These are phyloP conservation scores for Penicillium hordei DNA, from an alignment of 2,329 filamentous ascomycete species.

Conservation along the genomic window DNA sequence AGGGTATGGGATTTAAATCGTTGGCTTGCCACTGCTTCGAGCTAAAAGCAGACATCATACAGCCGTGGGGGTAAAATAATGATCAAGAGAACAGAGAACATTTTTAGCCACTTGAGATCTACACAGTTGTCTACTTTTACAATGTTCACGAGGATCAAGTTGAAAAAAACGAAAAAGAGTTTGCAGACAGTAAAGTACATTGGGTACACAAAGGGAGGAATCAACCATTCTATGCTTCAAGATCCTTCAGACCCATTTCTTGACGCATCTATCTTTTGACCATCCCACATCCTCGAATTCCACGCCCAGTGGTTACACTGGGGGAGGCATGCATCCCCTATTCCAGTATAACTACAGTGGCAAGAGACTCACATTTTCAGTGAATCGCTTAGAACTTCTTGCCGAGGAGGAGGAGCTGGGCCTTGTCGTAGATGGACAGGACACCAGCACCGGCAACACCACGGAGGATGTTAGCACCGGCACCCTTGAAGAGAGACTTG, in stretches of 20 bases:
- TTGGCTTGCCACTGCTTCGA: no score
- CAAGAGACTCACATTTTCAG: constrained; percentile 16
- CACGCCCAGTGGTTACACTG: constrained; percentile 31
- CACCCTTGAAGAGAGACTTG: constrained; percentile 99
- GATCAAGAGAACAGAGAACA: no score
- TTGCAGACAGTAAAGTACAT: constrained; percentile 53
- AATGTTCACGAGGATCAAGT: constrained; percentile 23
- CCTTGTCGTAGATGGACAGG: constrained; percentile 99
- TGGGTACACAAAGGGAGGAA: constrained; percentile 46
- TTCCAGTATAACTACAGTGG: constrained; percentile 26
- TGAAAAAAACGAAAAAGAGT: constrained; percentile 41
- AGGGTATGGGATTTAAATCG: no score
- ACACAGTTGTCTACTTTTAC: not conserved
- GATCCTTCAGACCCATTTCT: constrained; percentile 39
- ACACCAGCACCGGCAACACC: constrained; percentile 99
- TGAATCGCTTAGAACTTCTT: constrained; percentile 84
- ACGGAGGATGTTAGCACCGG: constrained; percentile 99
- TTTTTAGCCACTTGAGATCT: not conserved
- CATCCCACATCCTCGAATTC: constrained; percentile 33
- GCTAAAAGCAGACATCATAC: no score
- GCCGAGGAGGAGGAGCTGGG: constrained; percentile 98
- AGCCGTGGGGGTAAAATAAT: no score
- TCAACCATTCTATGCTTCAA: constrained; percentile 46
- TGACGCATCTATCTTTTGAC: constrained; percentile 49
- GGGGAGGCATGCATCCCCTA: constrained; percentile 29